phyloP scores from a whole-genome alignment of 2,329 filamentous ascomycete species.

The Catunica adiposa region DNA sequence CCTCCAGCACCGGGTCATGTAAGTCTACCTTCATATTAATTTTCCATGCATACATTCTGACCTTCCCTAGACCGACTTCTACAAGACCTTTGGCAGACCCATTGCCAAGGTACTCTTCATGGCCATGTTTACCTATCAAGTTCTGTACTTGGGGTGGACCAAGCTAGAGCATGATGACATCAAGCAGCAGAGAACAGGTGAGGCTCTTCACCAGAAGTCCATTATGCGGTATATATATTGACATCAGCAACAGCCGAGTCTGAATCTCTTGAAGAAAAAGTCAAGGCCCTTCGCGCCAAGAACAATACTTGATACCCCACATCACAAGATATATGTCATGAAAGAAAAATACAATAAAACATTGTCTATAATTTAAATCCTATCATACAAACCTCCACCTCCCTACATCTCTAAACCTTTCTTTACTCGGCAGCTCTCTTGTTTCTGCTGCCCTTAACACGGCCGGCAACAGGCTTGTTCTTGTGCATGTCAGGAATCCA shows the following conservation, averaged over 20 bases:
- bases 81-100: conserved; percentile 57
- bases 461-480: conserved; percentile 61
- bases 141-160: conserved; percentile 58
- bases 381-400: neutral
- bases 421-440: conserved; percentile 14
- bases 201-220: neutral
- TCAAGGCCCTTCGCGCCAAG: conserved; percentile 5
- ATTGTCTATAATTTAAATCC: neutral
- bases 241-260: neutral
- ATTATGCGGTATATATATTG: neutral
- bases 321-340: neutral
- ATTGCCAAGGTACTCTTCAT: conserved; percentile 58
- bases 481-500: conserved; percentile 89
- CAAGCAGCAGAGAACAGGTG: conserved; percentile 11
- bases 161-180: conserved; percentile 59
- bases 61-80: conserved; percentile 42
- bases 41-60: neutral
- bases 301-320: conserved; percentile 1
- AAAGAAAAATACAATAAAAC: neutral
- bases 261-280: conserved; percentile 7
- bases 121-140: conserved; percentile 63
- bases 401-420: neutral
- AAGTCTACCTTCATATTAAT: neutral
- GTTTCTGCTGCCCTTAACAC: conserved; percentile 43
- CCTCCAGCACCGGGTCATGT: conserved; percentile 11